These are phyloP conservation scores for Wickerhamiella pararugosa DNA, from an alignment of 1,139 yeast species.

Conservation along the genomic window DNA sequence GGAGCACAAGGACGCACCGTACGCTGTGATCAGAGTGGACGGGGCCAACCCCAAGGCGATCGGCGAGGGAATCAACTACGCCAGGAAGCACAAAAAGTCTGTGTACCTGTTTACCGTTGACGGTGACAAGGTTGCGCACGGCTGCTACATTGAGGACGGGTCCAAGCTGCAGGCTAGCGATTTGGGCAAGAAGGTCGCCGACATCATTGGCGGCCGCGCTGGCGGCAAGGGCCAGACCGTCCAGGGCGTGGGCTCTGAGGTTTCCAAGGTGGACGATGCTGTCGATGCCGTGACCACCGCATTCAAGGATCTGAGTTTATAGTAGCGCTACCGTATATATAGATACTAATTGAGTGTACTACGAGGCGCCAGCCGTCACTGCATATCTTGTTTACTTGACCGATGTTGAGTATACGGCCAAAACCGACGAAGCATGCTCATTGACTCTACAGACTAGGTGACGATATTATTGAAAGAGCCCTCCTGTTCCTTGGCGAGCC, in stretches of 20 bases:
- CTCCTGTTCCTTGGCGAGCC: slow-evolving; percentile 82
- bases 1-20: slow-evolving; percentile 30
- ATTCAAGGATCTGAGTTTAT: slow-evolving; percentile 18
- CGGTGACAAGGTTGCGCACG: slow-evolving; percentile 78
- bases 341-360: too few relatives aligned
- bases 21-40: slow-evolving; percentile 46
- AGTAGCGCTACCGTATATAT: not conserved
- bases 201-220: slow-evolving; percentile 83
- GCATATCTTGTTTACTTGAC: too few relatives aligned
- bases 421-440: too few relatives aligned
- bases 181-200: slow-evolving; percentile 56
- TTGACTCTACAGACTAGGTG: slow-evolving; percentile 10
- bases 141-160: slow-evolving; percentile 65
- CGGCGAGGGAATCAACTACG: slow-evolving; percentile 75
- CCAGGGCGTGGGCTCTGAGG: slow-evolving; percentile 92
- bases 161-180: slow-evolving; percentile 66
- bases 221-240: slow-evolving; percentile 97
- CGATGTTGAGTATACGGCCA: too few relatives aligned
- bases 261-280: slow-evolving; percentile 55
- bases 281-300: slow-evolving; percentile 43
- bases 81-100: slow-evolving; percentile 61
- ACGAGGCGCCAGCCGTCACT: too few relatives aligned
- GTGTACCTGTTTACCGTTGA: slow-evolving; percentile 73
- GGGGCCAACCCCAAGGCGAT: slow-evolving; percentile 81
- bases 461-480: slow-evolving; percentile 83